Evolutionary conservation across 805 yeast genomes (phyloP).

Genomic region (Suhomyces kilbournensis): DNA sequence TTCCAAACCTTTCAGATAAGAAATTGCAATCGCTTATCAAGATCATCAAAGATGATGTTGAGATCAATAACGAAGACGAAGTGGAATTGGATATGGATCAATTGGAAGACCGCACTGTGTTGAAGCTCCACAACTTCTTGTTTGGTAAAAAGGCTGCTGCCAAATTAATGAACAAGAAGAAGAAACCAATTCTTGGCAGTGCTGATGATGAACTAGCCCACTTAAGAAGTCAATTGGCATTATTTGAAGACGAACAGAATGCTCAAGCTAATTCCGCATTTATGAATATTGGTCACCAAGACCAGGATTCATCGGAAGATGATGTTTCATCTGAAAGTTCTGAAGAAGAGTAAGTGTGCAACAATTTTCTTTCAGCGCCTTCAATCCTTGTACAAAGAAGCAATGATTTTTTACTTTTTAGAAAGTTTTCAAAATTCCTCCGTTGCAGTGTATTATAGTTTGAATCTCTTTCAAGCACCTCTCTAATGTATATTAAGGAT

Average conservation of each 20-base stretch:
- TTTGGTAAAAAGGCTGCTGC: conserved; percentile 41
- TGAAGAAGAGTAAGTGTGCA: conserved; percentile 58
- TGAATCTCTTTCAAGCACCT: conserved; percentile 1
- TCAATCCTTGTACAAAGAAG: background rate
- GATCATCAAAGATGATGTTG: conserved; percentile 72
- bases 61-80: conserved; percentile 68
- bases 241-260: conserved; percentile 35
- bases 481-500: conserved; percentile 3
- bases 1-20: conserved; percentile 72
- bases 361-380: background rate
- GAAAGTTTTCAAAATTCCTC: background rate
- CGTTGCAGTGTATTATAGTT: conserved; percentile 9
- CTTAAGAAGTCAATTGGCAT: conserved; percentile 48
- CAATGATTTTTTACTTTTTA: background rate
- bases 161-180: conserved; percentile 43
- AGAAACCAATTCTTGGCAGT: conserved; percentile 31
- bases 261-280: conserved; percentile 15
- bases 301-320: conserved; percentile 49
- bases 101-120: conserved; percentile 76
- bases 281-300: conserved; percentile 34
- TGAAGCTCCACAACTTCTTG: conserved; percentile 81
- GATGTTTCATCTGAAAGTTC: conserved; percentile 57
- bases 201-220: conserved; percentile 60
- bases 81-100: conserved; percentile 95
- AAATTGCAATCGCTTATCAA: conserved; percentile 79